These are phyloP conservation scores for Mycena metata DNA, from an alignment of 768 basidiomycete species.

Conservation along the genomic window DNA sequence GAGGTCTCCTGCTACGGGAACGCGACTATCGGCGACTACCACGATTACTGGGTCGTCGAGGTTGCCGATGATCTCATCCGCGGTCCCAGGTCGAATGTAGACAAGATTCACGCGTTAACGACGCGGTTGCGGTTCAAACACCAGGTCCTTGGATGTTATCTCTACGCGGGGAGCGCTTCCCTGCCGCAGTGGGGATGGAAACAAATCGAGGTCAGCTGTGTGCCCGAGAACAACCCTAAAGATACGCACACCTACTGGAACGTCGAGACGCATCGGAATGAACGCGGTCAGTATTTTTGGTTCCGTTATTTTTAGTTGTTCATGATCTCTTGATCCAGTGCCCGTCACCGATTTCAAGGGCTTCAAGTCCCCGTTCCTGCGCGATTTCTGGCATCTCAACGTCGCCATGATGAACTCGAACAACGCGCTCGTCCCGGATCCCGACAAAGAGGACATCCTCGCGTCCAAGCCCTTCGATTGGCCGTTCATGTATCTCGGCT, in stretches of 20 bases:
- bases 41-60: constrained; percentile 95
- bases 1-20: constrained; percentile 98
- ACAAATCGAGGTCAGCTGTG: constrained; percentile 96
- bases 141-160: constrained; percentile 82
- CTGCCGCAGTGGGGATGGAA: constrained; percentile 99
- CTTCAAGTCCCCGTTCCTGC: constrained; percentile 92
- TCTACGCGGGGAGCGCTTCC: constrained; percentile 87
- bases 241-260: constrained; percentile 97
- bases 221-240: constrained; percentile 83
- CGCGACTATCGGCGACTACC: constrained; percentile 84
- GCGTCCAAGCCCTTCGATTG: constrained; percentile 94
- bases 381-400: constrained; percentile 99
- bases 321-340: constrained; percentile 62
- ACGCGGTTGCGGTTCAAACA: constrained; percentile 91
- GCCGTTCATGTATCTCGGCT: constrained; percentile 90
- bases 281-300: constrained; percentile 75
- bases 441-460: constrained; percentile 98
- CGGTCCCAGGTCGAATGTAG: constrained; percentile 66
- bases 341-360: constrained; percentile 84
- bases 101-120: constrained; percentile 88
- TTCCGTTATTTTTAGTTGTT: neutral
- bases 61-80: constrained; percentile 90
- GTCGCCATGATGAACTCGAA: constrained; percentile 99
- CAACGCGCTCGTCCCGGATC: constrained; percentile 96
- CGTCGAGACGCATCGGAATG: constrained; percentile 97